These are phyloP conservation scores for Hypoxylon sp. DNA, from an alignment of 2,329 filamentous ascomycete species.

Conservation along the genomic window DNA sequence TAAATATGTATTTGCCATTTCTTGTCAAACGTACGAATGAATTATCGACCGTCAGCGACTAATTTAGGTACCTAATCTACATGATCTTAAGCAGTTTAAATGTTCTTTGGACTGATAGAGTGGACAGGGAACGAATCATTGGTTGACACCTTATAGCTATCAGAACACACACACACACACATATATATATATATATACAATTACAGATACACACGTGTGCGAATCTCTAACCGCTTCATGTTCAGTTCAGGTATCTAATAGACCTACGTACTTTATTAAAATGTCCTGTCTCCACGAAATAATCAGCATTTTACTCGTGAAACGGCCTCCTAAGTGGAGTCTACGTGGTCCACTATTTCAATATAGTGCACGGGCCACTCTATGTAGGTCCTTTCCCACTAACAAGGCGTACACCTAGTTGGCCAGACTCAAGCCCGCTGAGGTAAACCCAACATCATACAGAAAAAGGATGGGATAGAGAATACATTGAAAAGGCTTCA, in stretches of 20 bases:
- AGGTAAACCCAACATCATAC: slow-evolving; percentile 32
- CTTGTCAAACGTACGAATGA: neutral
- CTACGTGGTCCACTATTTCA: slow-evolving; percentile 38
- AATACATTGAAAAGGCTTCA: slow-evolving; percentile 15
- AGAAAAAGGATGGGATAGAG: slow-evolving; percentile 6
- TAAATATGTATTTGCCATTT: too few relatives aligned
- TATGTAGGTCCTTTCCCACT: slow-evolving; percentile 5
- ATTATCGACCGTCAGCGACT: neutral
- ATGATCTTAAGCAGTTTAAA: neutral
- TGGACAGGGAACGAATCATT: neutral
- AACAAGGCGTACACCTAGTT: slow-evolving; percentile 2
- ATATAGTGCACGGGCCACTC: slow-evolving; percentile 29
- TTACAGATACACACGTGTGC: slow-evolving; percentile 21
- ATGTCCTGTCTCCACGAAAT: slow-evolving; percentile 29
- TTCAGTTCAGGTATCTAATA: slow-evolving; percentile 17
- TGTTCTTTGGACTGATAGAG: neutral
- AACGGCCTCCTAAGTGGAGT: slow-evolving; percentile 6
- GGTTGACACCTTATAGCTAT: neutral
- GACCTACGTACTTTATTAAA: neutral
- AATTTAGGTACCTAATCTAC: neutral
- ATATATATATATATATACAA: slow-evolving; percentile 1
- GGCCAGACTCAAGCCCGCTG: slow-evolving; percentile 15
- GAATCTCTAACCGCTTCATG: slow-evolving; percentile 6
- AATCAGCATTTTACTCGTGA: neutral
- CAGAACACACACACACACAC: neutral